Base-by-base conservation (phyloP, 139 green algal species). In the Coccomyxa sp. region DNA sequence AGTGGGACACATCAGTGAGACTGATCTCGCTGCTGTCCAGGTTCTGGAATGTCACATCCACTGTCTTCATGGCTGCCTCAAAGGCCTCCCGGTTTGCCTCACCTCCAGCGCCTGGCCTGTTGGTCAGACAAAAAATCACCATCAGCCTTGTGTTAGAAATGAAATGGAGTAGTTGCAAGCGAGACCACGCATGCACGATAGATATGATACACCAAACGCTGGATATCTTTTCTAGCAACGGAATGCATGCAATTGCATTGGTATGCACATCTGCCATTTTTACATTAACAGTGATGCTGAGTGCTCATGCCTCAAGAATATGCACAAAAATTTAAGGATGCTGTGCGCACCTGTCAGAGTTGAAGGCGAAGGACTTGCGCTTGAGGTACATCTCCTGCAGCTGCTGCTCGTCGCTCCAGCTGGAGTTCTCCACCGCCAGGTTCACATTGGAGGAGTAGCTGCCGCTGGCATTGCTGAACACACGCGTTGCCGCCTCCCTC, bases 21-120 rank as follows among this genome's bases (percentile, higher is more conserved):
- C 90, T 96, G 88, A 99, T 99, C 92, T 99, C 97, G 75, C 87
- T 95, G 27, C 92, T 98, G 90, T 99, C 97, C 79, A 99, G 90
- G 91, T 99, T 99, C 92, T 97, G 93, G 96, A 99, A 99, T 17
- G 97, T 99, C n/a, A 95, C 92, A 82, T 99, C 97, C 38, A 99
- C 97, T 0, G 93, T 99, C 87, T 97, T 97, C 88, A 99, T 94
- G n/a, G 97, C 92, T 21, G 87, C 86, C 91, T 98, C 95, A 86
- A 99, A 99, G 63, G 97, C 90, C 14, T 97, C 95, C 58, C 94
- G 86, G 66, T 92, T 92, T 83, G 92, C 93, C 90, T 97, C 93
- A 76, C 97, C 97, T 59, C 97, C 97, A 0, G 89, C 92, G 66
- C 96, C 96, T 0, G 96, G 96, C 60, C 84, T 87, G 84, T 38